Base-by-base conservation (phyloP, 2,329 filamentous ascomycete species). In the Byssoonygena ceratinophila region DNA sequence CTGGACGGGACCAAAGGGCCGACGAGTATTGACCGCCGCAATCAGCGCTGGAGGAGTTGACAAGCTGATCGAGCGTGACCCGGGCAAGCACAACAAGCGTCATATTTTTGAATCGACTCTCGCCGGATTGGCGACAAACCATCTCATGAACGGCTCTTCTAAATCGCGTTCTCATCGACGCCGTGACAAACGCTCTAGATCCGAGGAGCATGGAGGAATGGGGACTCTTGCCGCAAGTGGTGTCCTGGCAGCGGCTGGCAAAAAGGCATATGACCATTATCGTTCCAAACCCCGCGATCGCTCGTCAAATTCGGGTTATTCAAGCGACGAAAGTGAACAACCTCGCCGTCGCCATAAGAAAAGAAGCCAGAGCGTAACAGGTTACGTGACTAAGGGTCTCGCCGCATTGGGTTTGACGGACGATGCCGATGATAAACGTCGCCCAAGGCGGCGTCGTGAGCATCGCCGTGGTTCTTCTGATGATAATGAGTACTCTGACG, bases 1-100 rank as follows among this genome's bases (percentile, higher is more conserved):
- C 40, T 96, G 90, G 89, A 85, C 83, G 58, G 91, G 90, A 34
- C 85, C 87, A 57, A 96, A 96, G 71, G 87, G 89, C 59, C 92
- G 89, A 74, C 87, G 91, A 49, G 81, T 97, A 55, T 78, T 94
- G 46, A 96, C 91, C 20, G 90, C 89, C 45, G 91, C 91, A 32
- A 69, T 83, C 23, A 85, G 87, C 69, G 89, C 91, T 55, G 91
- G 87, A 59, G 86, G 88, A 54, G 85, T 95, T 56, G 88, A 96
- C 67, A 82, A 83, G 7, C 78, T 89, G 39, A 74, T 84, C 53
- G 80, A 83, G 59, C 74, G 74, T 48, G 78, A 89, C 16, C 77
- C 82, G 4, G 75, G 77, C 60, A 83, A 87, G 66, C 83, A 89
- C 71, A 72, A 72, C 58, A 94, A 89, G 70, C 81, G 87, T 45